Evolutionary conservation across 176 grass and related monocot genomes (phyloP), one percentile per base, ranked within the genome.

Genomic region (Carex scoparia): DNA sequence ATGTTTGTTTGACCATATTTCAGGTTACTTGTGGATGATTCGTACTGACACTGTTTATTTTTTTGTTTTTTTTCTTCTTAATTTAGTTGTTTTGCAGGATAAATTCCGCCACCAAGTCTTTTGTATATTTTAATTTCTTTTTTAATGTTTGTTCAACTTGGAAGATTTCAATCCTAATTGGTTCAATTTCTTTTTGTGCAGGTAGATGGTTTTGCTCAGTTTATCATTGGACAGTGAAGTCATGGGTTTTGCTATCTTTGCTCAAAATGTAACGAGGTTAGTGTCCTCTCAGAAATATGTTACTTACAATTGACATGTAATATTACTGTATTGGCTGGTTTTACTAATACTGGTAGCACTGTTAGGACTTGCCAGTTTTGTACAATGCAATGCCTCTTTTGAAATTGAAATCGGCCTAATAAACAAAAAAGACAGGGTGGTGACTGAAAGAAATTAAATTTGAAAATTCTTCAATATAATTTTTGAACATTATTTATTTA

Each of bases 61-160:
- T 35, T 87, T 58, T 84, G 86, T 79, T 92, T 67, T 58, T 80
- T 85, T 86, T 84, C 14, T 71, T 67, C 83, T n/a, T 86, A 71
- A 49, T 57, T 86, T 89, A 83, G 16, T 88, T 93, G 59, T 98
- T 92, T 90, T 98, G 91, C 90, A 98, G 93, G 95, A 86, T 65
- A 7, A 7, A 70, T 61, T 81, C 88, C 86, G 87, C 86, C 84
- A 68, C 79, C 89, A 84, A 87, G 77, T 49, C 65, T 84, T 46
- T 46, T 91, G 79, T 63, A 81, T 81, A 63, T 44, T 19, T 81
- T 55, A 79, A 79, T 65, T 81, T 42, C 12, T 64, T 46, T 62
- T 54, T 44, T 81, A 61, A 30, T 81, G 31, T 12, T 79, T 74
- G 56, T 81, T 1, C 18, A 19, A 3, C 8, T 73, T 61, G 19